A percentile compares a stretch with the other conserved stretches of the same genome.
These are phyloP conservation scores for Alternaria brassicicola DNA, from an alignment of 2,329 filamentous ascomycete genomes.

Conservation along the genomic window DNA sequence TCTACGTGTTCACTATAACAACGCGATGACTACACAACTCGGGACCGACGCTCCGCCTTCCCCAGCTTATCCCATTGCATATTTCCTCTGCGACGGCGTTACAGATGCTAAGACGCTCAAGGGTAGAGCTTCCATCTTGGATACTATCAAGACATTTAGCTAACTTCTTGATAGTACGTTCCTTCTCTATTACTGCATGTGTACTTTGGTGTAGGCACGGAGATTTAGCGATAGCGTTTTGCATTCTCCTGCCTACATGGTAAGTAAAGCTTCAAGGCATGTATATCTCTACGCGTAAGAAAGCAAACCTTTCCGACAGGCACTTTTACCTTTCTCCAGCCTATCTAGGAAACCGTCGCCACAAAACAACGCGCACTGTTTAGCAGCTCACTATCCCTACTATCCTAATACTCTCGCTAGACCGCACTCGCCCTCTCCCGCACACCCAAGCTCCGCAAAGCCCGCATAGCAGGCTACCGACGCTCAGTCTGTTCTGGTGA, in stretches of 20 bases:
- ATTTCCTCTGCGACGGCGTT: constrained; percentile 4
- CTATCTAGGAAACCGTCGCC: neutral
- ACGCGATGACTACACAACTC: neutral
- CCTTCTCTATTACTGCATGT: neutral
- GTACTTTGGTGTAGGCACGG: neutral
- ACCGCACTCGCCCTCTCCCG: neutral
- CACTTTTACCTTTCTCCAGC: too few relatives aligned
- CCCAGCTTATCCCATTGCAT: neutral
- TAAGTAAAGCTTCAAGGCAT: too few relatives aligned
- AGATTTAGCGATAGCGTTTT: neutral
- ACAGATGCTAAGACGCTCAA: neutral
- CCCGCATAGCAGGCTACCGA: neutral
- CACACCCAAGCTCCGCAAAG: constrained; percentile 9
- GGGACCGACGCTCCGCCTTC: neutral
- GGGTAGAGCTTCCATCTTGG: too few relatives aligned
- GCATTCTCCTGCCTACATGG: neutral
- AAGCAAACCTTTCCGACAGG: too few relatives aligned
- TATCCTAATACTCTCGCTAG: neutral
- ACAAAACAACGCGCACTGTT: too few relatives aligned
- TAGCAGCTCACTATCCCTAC: neutral
- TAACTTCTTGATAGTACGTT: too few relatives aligned
- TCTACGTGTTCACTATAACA: neutral
- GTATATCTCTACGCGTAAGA: too few relatives aligned
- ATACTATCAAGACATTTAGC: too few relatives aligned
- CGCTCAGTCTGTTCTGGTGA: neutral